These are phyloP conservation scores for Rhinocladiella similis DNA, from an alignment of 2,329 filamentous ascomycete species.

Conservation along the genomic window DNA sequence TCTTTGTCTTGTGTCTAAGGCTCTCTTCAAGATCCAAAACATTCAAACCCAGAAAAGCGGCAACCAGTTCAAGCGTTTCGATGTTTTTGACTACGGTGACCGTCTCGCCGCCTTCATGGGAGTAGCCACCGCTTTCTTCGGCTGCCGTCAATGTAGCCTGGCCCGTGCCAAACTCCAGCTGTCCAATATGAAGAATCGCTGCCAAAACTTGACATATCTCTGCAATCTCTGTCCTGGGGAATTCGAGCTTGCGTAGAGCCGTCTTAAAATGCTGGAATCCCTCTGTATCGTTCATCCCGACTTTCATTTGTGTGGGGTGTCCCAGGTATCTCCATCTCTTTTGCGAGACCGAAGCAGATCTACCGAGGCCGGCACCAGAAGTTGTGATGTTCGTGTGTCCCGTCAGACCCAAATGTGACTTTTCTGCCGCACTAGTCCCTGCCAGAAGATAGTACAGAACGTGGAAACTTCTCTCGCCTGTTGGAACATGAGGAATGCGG, in stretches of 20 bases:
- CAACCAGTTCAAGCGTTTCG: conserved; percentile 79
- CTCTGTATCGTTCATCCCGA: conserved; percentile 92
- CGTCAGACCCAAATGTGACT: conserved; percentile 74
- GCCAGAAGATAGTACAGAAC: conserved; percentile 92
- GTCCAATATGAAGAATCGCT: conserved; percentile 92
- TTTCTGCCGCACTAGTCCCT: conserved; percentile 88
- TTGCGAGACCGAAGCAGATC: conserved; percentile 58
- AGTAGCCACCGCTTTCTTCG: conserved; percentile 94
- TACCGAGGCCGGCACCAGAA: conserved; percentile 45
- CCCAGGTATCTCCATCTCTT: conserved; percentile 96
- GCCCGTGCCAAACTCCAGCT: conserved; percentile 87
- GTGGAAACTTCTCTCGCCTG: conserved; percentile 95
- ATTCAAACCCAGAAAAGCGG: conserved; percentile 89
- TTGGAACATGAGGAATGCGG: conserved; percentile 86
- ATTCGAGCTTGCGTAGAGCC: conserved; percentile 88
- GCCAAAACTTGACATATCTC: conserved; percentile 96
- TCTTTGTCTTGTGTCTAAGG: conserved; percentile 94
- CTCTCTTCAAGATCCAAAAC: conserved; percentile 80
- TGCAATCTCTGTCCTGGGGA: conserved; percentile 88
- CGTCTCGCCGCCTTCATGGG: conserved; percentile 86
- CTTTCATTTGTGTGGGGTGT: conserved; percentile 93
- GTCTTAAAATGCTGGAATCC: conserved; percentile 98
- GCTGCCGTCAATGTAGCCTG: conserved; percentile 75
- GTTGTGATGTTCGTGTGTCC: conserved; percentile 42
- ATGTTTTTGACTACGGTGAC: conserved; percentile 91